Evolutionary conservation across 2,329 filamentous ascomycete genomes (phyloP).

Genomic region (Exophiala calicioides): DNA sequence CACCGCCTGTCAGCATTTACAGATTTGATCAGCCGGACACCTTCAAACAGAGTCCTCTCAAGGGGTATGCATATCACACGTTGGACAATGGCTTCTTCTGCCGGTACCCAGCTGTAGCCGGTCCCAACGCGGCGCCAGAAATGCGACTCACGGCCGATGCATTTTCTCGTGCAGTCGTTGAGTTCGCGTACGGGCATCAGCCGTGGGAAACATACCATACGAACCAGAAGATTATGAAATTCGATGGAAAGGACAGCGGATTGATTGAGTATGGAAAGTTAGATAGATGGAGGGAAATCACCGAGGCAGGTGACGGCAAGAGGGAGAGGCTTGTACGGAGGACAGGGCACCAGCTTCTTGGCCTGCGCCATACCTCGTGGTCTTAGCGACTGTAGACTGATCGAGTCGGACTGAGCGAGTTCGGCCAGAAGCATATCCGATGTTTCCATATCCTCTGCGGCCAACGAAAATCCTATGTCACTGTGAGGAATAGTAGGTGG

Average conservation of each 20-base stretch:
- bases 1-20: constrained; percentile 16
- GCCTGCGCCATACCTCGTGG: no score
- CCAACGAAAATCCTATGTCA: no score
- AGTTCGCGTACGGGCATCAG: constrained; percentile 12
- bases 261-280: constrained; percentile 4
- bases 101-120: constrained; percentile 15
- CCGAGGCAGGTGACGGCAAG: constrained; percentile 6
- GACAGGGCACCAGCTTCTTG: no score
- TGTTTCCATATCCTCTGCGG: no score
- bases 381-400: no score
- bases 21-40: constrained; percentile 17
- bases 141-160: constrained; percentile 8
- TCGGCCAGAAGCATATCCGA: no score
- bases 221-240: constrained; percentile 7
- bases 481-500: no score
- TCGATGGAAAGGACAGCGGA: constrained; percentile 7
- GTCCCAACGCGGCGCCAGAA: constrained; percentile 10
- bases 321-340: no score
- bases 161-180: constrained; percentile 9
- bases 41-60: constrained; percentile 11
- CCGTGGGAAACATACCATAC: constrained; percentile 11
- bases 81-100: constrained; percentile 21
- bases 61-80: constrained; percentile 16
- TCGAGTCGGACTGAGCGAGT: no score
- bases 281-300: constrained; percentile 17